Evolutionary conservation across 805 yeast species (phyloP), one percentile per base, ranked within the genome.

Genomic region (Blastobotrys parvus): DNA sequence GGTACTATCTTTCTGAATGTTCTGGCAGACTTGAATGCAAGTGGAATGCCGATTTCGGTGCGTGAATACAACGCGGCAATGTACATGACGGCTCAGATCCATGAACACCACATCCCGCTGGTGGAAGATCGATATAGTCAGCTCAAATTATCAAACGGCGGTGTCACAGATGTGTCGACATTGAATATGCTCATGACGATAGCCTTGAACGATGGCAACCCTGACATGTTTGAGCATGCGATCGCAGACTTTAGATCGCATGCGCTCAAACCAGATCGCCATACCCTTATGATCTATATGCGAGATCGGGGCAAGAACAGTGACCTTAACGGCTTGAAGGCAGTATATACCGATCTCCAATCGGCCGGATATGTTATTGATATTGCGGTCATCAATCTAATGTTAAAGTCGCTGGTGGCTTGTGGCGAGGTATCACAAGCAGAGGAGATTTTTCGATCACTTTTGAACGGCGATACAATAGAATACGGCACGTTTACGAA

Each of bases 51-150:
- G 1, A 32, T 61, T 0, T 58, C 68, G 2, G 38, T 47, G 1
- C 48, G 56, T 17, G 70, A 67, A 48, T 44, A 46, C 3, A 56
- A 56, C 19, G 44, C 50, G 5, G 48, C 54, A 15, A n/a, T 64
- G 3, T 46, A 51, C 15, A 15, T 42, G 22, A 41, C 43, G 1
- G 41, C 21, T n/a, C 20, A 25, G 35, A 30, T 20, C 5, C 27
- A 32, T 4, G 39, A 20, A 10, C 34, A 21, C n/a, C 20, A 18
- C 5, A 39, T 46, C 41, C 22, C 15, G 10, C 29, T 22, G 19
- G 33, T 46, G 20, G 45, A 11, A 38, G 45, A 25, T 41, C 35
- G 39, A 38, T 53, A 3, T 39, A 41, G 13, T 25, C 38, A 17
- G 35, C 43, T 40, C 30, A 39, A 17, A 38, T 25, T 17, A 2